Percentiles rank a stretch among this genome's conserved stretches.
Evolutionary conservation across 805 yeast species (phyloP).

Genomic region (Hanseniaspora occidentalis): DNA sequence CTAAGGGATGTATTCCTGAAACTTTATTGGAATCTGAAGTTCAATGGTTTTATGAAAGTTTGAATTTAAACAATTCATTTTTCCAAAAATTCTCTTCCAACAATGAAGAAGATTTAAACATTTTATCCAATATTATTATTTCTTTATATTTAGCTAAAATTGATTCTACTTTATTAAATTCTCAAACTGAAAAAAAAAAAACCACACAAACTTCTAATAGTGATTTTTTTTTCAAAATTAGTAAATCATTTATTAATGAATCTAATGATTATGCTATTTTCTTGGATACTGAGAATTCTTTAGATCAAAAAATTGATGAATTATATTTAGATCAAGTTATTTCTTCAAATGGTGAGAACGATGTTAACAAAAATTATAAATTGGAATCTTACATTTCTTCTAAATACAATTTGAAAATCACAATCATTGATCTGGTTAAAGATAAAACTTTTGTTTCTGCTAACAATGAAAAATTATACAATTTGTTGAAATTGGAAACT

Average conservation of each 20-base stretch:
- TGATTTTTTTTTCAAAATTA: no score
- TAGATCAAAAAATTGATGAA: slow-evolving; percentile 72
- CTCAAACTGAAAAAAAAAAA: no score
- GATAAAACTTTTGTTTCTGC: slow-evolving; percentile 71
- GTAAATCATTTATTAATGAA: no score
- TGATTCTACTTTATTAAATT: slow-evolving; percentile 65
- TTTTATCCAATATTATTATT: slow-evolving; percentile 73
- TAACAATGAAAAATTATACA: slow-evolving; percentile 69
- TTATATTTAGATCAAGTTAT: slow-evolving; percentile 51
- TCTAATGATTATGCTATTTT: slow-evolving; percentile 80
- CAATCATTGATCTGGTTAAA: slow-evolving; percentile 47
- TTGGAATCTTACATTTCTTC: slow-evolving; percentile 45
- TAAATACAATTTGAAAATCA: slow-evolving; percentile 21
- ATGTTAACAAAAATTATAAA: slow-evolving; percentile 73
- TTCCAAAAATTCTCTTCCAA: background rate
- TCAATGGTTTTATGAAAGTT: slow-evolving; percentile 72
- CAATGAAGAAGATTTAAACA: slow-evolving; percentile 49
- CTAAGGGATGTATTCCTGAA: slow-evolving; percentile 83
- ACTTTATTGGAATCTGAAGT: slow-evolving; percentile 74
- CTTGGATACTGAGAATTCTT: slow-evolving; percentile 54
- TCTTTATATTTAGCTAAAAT: slow-evolving; percentile 87
- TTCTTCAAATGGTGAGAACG: no score
- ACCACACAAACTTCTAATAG: background rate
- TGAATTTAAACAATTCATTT: slow-evolving; percentile 63
- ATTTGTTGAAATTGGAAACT: slow-evolving; percentile 58